Percentiles rank a stretch among this genome's conserved stretches.
Evolutionary conservation across 768 basidiomycete genomes (phyloP).

Genomic region (Suillus clintonianus): DNA sequence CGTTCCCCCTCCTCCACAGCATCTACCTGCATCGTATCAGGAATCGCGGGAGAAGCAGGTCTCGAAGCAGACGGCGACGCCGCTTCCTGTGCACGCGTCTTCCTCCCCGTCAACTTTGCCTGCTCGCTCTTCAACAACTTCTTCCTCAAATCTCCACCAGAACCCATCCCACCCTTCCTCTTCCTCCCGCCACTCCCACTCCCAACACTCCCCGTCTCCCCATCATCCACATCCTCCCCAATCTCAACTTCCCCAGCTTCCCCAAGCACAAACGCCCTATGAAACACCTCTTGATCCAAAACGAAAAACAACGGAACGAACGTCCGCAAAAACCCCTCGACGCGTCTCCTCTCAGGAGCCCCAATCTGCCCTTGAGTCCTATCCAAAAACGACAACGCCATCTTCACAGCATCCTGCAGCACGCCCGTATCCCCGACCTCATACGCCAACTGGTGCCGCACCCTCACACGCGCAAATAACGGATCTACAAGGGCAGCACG

Average conservation of each 20-base stretch:
- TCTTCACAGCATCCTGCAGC: constrained; percentile 84
- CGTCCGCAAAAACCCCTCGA: constrained; percentile 80
- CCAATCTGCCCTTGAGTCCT: constrained; percentile 78
- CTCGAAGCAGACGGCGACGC: constrained; percentile 60
- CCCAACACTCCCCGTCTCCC: constrained; percentile 33
- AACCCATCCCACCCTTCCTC: constrained; percentile 40
- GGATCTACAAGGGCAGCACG: constrained; percentile 62
- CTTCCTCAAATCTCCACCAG: constrained; percentile 71
- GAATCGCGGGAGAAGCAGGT: constrained; percentile 59
- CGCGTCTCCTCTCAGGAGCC: constrained; percentile 70
- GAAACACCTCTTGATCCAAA: constrained; percentile 69
- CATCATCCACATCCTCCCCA: constrained; percentile 49
- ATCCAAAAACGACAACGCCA: constrained; percentile 89
- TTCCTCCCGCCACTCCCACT: constrained; percentile 39
- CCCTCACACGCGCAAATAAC: constrained; percentile 57
- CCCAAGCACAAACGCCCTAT: constrained; percentile 63
- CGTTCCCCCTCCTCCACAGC: constrained; percentile 28
- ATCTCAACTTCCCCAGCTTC: constrained; percentile 64
- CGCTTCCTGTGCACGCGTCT: constrained; percentile 56
- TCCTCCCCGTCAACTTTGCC: constrained; percentile 66
- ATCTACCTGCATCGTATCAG: constrained; percentile 43
- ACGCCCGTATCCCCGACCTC: constrained; percentile 72
- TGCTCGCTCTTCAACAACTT: constrained; percentile 82
- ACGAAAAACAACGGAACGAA: constrained; percentile 79
- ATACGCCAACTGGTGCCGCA: constrained; percentile 80